Conservation (phyloP, 2,329 filamentous ascomycete species). For the Nemania abortiva region DNA sequence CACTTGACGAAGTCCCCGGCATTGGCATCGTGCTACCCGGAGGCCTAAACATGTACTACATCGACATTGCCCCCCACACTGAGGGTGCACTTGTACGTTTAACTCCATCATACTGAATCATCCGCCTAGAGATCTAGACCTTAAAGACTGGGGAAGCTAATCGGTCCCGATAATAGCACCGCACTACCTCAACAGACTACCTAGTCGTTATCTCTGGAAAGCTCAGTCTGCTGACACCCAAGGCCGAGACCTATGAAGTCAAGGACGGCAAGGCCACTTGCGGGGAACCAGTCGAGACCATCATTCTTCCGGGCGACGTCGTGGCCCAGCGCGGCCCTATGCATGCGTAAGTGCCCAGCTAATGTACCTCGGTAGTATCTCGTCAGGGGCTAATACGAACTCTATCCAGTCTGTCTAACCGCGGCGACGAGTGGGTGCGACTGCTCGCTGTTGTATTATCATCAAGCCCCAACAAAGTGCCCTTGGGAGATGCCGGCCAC, state of each 20-base stretch:
- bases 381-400: not conserved
- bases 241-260: slow-evolving; percentile 41
- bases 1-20: slow-evolving; percentile 47
- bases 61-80: slow-evolving; percentile 48
- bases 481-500: slow-evolving; percentile 21
- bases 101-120: too few species aligned
- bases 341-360: slow-evolving; percentile 49
- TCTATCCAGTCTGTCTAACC: slow-evolving; percentile 48
- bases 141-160: too few species aligned
- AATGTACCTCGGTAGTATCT: too few species aligned
- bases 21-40: slow-evolving; percentile 50
- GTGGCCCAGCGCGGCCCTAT: slow-evolving; percentile 49
- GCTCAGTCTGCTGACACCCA: slow-evolving; percentile 48
- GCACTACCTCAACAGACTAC: slow-evolving; percentile 52
- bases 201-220: slow-evolving; percentile 47
- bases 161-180: slow-evolving; percentile 41
- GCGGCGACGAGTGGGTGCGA: slow-evolving; percentile 46
- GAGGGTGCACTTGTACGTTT: slow-evolving; percentile 48
- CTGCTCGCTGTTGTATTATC: slow-evolving; percentile 41
- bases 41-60: slow-evolving; percentile 49
- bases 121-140: too few species aligned
- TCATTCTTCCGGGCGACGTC: slow-evolving; percentile 47
- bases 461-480: slow-evolving; percentile 45
- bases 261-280: slow-evolving; percentile 42
- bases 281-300: slow-evolving; percentile 44